Conservation (phyloP, 306 rosid species). For the Luffa aegyptiaca region DNA sequence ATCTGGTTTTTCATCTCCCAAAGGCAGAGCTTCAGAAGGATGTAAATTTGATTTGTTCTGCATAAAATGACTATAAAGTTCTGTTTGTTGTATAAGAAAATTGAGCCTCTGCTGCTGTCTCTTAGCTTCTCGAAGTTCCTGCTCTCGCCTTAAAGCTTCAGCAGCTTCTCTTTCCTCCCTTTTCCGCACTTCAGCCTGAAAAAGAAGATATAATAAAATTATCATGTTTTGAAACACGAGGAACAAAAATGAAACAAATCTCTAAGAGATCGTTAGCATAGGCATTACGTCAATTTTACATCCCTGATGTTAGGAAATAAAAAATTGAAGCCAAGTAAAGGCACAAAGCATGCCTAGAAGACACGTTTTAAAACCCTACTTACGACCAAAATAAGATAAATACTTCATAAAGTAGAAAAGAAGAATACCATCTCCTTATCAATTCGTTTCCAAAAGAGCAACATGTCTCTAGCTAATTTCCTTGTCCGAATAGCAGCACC, state of each 20-base stretch:
- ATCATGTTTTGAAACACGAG: not conserved
- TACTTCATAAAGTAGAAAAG: constrained; percentile 9
- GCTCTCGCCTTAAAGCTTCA: constrained; percentile 91
- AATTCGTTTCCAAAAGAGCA: constrained; percentile 87
- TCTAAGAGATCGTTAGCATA: not conserved
- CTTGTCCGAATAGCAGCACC: constrained; percentile 80
- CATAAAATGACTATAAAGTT: constrained; percentile 97
- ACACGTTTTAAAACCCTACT: not conserved
- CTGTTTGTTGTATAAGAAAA: constrained; percentile 97
- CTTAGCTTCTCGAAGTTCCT: constrained; percentile 96
- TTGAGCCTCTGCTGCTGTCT: constrained; percentile 96
- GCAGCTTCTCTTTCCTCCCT: constrained; percentile 97
- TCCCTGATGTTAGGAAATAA: not conserved
- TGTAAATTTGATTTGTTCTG: constrained; percentile 77
- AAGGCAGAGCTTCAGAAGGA: constrained; percentile 50
- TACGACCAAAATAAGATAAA: not conserved
- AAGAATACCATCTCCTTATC: constrained; percentile 86
- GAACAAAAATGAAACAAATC: not conserved
- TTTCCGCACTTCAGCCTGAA: constrained; percentile 80
- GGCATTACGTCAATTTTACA: not conserved
- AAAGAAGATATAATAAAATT: not conserved
- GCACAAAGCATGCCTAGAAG: not conserved
- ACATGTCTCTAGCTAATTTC: constrained; percentile 85
- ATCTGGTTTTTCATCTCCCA: constrained; percentile 35
- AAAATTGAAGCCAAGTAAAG: not conserved